These are phyloP conservation scores for Phialophora macrospora DNA, from an alignment of 2,329 filamentous ascomycete genomes.

Conservation along the genomic window DNA sequence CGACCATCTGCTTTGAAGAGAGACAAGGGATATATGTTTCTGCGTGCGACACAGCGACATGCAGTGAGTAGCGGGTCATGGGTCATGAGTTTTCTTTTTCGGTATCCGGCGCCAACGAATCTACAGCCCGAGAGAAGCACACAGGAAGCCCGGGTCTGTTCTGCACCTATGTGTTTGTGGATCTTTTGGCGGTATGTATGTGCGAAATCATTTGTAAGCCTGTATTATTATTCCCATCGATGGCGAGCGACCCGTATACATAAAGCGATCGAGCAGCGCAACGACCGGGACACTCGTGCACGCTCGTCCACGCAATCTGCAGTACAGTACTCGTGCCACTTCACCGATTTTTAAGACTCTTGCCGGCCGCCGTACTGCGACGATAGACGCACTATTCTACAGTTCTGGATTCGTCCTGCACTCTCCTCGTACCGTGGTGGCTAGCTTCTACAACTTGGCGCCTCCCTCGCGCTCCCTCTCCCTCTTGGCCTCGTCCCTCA, in stretches of 20 bases:
- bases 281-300: too few species aligned
- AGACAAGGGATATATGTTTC: neutral
- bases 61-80: neutral
- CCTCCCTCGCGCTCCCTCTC: slow-evolving; percentile 1
- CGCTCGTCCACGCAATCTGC: too few species aligned
- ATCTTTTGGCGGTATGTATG: neutral
- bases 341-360: too few species aligned
- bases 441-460: neutral
- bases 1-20: neutral
- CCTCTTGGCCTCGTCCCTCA: slow-evolving; percentile 29
- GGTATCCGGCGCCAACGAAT: neutral
- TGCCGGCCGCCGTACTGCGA: too few species aligned
- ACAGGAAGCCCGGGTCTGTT: neutral
- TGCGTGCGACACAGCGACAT: neutral
- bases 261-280: too few species aligned
- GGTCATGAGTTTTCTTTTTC: neutral
- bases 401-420: too few species aligned
- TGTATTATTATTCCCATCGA: too few species aligned
- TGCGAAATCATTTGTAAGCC: too few species aligned
- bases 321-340: too few species aligned
- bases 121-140: neutral
- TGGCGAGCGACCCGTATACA: too few species aligned
- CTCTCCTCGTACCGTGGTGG: neutral
- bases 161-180: neutral
- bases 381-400: too few species aligned